Conservation (phyloP, 306 rosid species). For the Leucaena leucocephala region DNA sequence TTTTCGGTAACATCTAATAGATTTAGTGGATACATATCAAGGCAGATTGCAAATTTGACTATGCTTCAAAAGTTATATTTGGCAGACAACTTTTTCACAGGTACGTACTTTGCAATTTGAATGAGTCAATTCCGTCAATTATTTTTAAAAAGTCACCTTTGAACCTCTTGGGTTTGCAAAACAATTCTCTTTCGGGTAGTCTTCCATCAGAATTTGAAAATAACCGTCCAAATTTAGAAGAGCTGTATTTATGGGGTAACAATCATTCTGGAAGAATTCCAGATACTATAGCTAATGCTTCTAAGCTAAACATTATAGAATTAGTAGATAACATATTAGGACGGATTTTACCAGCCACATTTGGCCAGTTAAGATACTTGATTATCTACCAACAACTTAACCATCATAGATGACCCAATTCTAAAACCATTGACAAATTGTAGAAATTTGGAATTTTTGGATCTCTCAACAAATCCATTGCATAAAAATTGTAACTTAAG, state of each 20-base stretch:
- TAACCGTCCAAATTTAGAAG: background rate
- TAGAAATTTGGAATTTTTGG: too few relatives aligned
- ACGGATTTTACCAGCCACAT: background rate
- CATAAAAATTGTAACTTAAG: too few relatives aligned
- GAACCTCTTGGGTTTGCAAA: too few relatives aligned
- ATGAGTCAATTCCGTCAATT: background rate
- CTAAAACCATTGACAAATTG: too few relatives aligned
- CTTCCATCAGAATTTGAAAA: background rate
- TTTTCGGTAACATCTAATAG: too few relatives aligned
- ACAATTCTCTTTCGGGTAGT: background rate
- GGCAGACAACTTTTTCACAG: too few relatives aligned
- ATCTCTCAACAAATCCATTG: too few relatives aligned
- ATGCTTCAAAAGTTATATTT: too few relatives aligned
- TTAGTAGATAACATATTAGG: background rate
- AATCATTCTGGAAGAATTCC: background rate
- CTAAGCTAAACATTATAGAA: background rate
- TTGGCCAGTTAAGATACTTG: background rate
- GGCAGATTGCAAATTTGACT: too few relatives aligned
- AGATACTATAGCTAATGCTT: background rate
- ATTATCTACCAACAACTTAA: too few relatives aligned
- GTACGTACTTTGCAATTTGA: background rate
- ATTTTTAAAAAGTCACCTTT: background rate
- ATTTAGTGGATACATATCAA: too few relatives aligned
- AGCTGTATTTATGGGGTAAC: background rate
- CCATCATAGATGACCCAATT: background rate